A percentile compares a stretch with the other conserved stretches of the same genome.
Evolutionary conservation across 177 flowering plant genomes (phyloP).

Genomic region (Vitis hybrid): DNA sequence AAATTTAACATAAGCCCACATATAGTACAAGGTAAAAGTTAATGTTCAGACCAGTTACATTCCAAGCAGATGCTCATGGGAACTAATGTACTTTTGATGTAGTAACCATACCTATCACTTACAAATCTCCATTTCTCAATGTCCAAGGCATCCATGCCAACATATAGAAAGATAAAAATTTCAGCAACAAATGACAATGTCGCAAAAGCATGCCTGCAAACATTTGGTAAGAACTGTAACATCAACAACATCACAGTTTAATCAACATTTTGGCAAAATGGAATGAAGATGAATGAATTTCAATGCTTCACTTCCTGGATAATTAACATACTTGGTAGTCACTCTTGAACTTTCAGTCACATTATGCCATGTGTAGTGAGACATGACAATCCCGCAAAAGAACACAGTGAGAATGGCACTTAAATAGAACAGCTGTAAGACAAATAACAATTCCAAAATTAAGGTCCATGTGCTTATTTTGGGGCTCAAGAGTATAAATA

Average conservation of each 20-base stretch:
- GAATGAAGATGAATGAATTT: background rate
- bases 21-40: too few relatives aligned
- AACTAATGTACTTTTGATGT: background rate
- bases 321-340: constrained; percentile 79
- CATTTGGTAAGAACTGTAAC: constrained; percentile 4
- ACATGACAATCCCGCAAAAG: constrained; percentile 98
- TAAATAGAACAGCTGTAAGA: constrained; percentile 71
- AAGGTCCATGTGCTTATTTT: background rate
- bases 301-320: background rate
- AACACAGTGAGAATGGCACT: constrained; percentile 96
- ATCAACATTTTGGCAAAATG: background rate
- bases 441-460: constrained; percentile 6
- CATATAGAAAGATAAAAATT: constrained; percentile 90
- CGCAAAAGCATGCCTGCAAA: constrained; percentile 86
- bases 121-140: constrained; percentile 92
- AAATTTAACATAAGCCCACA: background rate
- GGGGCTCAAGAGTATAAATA: background rate
- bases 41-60: too few relatives aligned
- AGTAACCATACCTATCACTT: constrained; percentile 56
- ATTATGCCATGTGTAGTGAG: constrained; percentile 98
- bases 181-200: constrained; percentile 89
- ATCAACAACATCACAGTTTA: constrained; percentile 14
- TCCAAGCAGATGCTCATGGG: background rate
- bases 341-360: constrained; percentile 93
- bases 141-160: constrained; percentile 99